Percentiles rank a stretch among this genome's conserved stretches.
phyloP scores from a whole-genome alignment of 345 rosid species.

The Melastoma malabathricum region DNA sequence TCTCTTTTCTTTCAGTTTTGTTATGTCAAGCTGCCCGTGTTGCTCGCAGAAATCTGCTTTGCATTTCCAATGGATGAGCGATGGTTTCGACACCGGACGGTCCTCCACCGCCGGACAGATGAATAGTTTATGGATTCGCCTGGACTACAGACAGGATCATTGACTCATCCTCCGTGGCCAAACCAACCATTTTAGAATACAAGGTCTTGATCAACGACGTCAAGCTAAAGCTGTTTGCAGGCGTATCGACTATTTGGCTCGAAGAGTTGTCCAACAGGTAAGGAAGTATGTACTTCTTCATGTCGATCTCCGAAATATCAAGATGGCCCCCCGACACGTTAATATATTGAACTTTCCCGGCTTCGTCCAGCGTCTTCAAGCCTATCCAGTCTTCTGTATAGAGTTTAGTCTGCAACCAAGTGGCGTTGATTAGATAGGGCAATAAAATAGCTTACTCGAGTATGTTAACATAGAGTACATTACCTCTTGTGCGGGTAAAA shows the following conservation, averaged over 20 bases:
- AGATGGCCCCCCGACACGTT: constrained; percentile 54
- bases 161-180: neutral
- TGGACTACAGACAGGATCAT: neutral
- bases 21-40: no score
- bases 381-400: constrained; percentile 72
- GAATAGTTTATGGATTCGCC: no score
- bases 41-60: no score
- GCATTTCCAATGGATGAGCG: no score
- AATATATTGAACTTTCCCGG: constrained; percentile 50
- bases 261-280: constrained; percentile 31
- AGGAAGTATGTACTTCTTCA: constrained; percentile 51
- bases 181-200: neutral
- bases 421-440: constrained; percentile 27
- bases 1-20: no score
- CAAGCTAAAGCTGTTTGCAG: constrained; percentile 4
- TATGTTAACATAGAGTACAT: no score
- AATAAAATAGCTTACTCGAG: no score
- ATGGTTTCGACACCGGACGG: no score
- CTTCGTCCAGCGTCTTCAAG: constrained; percentile 51
- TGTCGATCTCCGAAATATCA: constrained; percentile 34
- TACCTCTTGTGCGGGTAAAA: constrained; percentile 64
- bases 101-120: no score
- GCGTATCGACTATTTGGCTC: neutral
- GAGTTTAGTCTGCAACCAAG: no score
- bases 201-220: no score